These are phyloP conservation scores for Phialemonium atrogriseum DNA, from an alignment of 2,329 filamentous ascomycete genomes.

Conservation along the genomic window DNA sequence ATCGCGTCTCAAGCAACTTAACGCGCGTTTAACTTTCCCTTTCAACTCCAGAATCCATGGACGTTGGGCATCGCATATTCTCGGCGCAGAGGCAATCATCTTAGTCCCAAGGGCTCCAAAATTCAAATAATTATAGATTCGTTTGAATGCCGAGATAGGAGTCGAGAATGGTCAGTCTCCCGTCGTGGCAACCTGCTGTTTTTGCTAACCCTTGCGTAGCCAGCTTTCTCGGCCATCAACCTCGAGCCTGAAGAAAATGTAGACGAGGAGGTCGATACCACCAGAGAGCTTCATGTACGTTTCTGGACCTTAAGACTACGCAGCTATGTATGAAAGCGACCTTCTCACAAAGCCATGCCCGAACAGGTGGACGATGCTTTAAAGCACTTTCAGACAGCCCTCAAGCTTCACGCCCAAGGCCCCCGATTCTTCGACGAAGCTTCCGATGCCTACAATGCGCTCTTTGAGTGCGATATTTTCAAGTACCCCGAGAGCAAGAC, in stretches of 20 bases:
- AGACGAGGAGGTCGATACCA: conserved; percentile 89
- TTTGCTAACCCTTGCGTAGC: conserved; percentile 25
- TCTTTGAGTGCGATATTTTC: conserved; percentile 92
- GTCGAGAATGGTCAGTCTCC: too few relatives aligned
- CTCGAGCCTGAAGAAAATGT: conserved; percentile 85
- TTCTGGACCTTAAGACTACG: conserved; percentile 1
- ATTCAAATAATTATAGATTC: too few relatives aligned
- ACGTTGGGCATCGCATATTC: too few relatives aligned
- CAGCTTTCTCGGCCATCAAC: conserved; percentile 80
- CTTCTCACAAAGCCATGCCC: not conserved
- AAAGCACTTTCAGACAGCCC: conserved; percentile 84
- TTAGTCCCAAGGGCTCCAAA: too few relatives aligned
- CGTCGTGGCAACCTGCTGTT: too few relatives aligned
- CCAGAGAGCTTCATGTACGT: conserved; percentile 75
- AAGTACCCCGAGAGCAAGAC: conserved; percentile 79
- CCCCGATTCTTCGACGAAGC: conserved; percentile 68
- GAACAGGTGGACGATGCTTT: conserved; percentile 81
- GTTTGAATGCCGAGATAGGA: too few relatives aligned
- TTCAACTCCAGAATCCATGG: too few relatives aligned
- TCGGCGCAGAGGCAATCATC: too few relatives aligned
- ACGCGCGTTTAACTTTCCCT: too few relatives aligned
- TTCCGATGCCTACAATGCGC: conserved; percentile 67
- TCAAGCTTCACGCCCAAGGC: conserved; percentile 88
- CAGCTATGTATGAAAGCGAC: too few relatives aligned
- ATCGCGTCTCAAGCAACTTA: too few relatives aligned